Evolutionary conservation across 495 filamentous ascomycete species (phyloP).

Genomic region (Tricharina praecox): DNA sequence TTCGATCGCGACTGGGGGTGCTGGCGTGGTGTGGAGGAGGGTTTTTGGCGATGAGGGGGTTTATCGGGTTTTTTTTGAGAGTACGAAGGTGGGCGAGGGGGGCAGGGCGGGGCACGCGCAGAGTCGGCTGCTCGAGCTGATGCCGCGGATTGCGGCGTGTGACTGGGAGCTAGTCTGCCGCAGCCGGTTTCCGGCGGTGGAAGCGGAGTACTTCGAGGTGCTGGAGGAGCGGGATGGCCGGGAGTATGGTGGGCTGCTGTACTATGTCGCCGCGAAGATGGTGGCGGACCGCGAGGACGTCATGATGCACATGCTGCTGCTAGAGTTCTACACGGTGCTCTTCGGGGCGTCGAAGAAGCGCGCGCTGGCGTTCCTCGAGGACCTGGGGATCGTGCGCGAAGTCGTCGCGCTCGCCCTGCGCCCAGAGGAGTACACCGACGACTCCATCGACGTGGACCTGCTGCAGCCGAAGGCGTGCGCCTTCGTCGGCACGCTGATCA

Average conservation of each 20-base stretch:
- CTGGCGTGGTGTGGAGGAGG: conserved; percentile 16
- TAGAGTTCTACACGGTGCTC: conserved; percentile 17
- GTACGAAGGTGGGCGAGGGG: conserved; percentile 12
- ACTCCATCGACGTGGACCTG: conserved; percentile 11
- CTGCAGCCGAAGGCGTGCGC: conserved; percentile 20
- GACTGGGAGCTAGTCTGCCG: conserved; percentile 12
- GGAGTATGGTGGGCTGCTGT: conserved; percentile 14
- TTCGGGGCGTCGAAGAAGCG: conserved; percentile 5
- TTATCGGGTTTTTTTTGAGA: conserved; percentile 15
- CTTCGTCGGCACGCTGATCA: conserved; percentile 14
- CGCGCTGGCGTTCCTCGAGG: conserved; percentile 9
- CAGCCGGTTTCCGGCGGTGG: conserved; percentile 10
- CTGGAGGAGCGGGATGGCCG: not conserved
- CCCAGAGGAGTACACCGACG: conserved; percentile 16
- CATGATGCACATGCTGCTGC: conserved; percentile 23
- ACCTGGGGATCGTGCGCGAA: conserved; percentile 10
- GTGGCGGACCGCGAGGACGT: conserved; percentile 14
- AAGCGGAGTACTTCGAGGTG: conserved; percentile 9
- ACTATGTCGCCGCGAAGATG: conserved; percentile 14
- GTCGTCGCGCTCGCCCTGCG: conserved; percentile 12
- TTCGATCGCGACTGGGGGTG: conserved; percentile 5
- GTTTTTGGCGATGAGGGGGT: conserved; percentile 16
- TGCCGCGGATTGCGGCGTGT: conserved; percentile 11
- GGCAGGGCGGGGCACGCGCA: conserved; percentile 14
- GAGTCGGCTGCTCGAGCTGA: conserved; percentile 14